Evolutionary conservation across 1,284 basidiomycete species (phyloP).

Genomic region (Tilletia walkeri): DNA sequence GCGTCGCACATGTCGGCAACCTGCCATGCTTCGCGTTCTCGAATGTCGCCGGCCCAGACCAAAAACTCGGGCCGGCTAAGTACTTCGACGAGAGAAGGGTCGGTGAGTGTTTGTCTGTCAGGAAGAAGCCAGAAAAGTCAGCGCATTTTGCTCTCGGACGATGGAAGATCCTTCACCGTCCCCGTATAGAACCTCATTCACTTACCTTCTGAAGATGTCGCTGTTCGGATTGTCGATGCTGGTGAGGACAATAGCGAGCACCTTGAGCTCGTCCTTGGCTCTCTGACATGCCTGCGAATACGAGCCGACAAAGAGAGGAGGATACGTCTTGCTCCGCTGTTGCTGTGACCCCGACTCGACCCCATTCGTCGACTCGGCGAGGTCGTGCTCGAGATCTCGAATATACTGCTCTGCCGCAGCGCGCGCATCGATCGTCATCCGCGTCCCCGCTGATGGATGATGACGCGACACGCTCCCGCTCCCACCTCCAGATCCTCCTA

Average conservation of each 20-base stretch:
- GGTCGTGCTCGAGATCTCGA: constrained; percentile 33
- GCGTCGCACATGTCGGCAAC: constrained; percentile 80
- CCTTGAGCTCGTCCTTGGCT: constrained; percentile 70
- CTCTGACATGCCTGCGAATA: constrained; percentile 75
- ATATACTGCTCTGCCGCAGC: constrained; percentile 31
- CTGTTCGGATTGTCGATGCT: constrained; percentile 88
- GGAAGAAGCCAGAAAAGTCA: background rate
- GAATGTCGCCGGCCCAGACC: constrained; percentile 81
- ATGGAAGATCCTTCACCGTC: no score
- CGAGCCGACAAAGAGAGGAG: constrained; percentile 68
- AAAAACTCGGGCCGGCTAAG: constrained; percentile 71
- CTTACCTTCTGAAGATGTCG: constrained; percentile 74
- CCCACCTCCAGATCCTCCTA: background rate
- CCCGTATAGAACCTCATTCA: no score
- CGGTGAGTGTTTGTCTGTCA: constrained; percentile 70
- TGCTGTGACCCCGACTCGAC: no score
- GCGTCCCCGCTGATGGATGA: constrained; percentile 4
- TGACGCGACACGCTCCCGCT: background rate
- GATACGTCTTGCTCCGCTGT: constrained; percentile 19
- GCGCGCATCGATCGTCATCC: constrained; percentile 27
- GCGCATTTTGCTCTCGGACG: background rate
- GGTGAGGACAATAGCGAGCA: constrained; percentile 80
- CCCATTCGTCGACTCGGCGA: constrained; percentile 19
- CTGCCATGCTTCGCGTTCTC: constrained; percentile 76
- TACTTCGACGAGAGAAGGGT: constrained; percentile 67